Evolutionary conservation across 352 stramenopile genomes (phyloP).

Genomic region (Phytophthora fragariaefolia): DNA sequence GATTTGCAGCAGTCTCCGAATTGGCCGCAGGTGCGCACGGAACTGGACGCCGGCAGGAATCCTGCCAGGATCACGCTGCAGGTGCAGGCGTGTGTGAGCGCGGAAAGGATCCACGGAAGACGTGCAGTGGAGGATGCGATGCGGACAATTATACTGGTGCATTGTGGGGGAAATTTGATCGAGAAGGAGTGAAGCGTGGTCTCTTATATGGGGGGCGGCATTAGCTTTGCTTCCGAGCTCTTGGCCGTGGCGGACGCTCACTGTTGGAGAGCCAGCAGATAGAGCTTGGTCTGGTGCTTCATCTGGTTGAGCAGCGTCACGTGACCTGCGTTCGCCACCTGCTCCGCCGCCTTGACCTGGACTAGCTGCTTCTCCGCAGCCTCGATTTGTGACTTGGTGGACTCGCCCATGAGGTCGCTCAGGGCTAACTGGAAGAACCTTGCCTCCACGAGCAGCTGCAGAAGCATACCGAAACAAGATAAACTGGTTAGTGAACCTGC

Average conservation of each 20-base stretch:
- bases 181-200: too few relatives aligned
- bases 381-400: constrained; percentile 60
- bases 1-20: constrained; percentile 16
- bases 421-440: constrained; percentile 74
- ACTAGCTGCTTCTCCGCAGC: constrained; percentile 58
- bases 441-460: constrained; percentile 75
- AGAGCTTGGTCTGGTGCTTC: constrained; percentile 85
- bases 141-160: too few relatives aligned
- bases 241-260: constrained; percentile 1
- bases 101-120: too few relatives aligned
- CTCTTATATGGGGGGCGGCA: too few relatives aligned
- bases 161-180: too few relatives aligned
- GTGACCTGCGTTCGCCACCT: constrained; percentile 41
- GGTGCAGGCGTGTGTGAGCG: too few relatives aligned
- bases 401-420: constrained; percentile 55
- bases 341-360: constrained; percentile 44
- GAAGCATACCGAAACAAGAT: not conserved
- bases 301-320: constrained; percentile 70
- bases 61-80: too few relatives aligned
- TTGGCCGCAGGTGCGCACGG: constrained; percentile 6
- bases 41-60: too few relatives aligned
- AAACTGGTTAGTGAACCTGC: constrained; percentile 6
- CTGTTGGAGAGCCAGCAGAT: constrained; percentile 68
- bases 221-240: too few relatives aligned
- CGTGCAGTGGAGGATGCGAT: too few relatives aligned